Conservation (phyloP, 805 yeast species). For the Metschnikowia henanensis region DNA sequence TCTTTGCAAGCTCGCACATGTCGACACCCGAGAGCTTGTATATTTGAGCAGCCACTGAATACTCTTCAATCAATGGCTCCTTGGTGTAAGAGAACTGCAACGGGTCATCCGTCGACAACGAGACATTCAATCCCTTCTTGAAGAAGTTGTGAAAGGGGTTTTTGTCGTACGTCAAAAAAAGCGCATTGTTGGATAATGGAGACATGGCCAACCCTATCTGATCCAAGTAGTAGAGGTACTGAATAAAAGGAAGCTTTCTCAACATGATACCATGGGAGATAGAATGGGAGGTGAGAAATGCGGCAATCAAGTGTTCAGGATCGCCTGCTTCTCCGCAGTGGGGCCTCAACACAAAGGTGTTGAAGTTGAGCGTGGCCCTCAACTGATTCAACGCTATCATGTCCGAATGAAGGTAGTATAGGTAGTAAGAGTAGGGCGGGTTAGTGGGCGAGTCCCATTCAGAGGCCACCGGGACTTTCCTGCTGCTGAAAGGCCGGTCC, state of each 20-base stretch:
- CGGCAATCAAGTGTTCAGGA: slow-evolving; percentile 92
- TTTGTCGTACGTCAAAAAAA: slow-evolving; percentile 93
- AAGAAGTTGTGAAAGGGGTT: slow-evolving; percentile 93
- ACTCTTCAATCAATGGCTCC: slow-evolving; percentile 96
- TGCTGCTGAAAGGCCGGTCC: slow-evolving; percentile 73
- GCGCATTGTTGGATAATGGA: slow-evolving; percentile 94
- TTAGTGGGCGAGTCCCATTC: slow-evolving; percentile 76
- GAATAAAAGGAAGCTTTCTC: slow-evolving; percentile 93
- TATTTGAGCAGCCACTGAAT: slow-evolving; percentile 97
- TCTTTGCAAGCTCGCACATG: slow-evolving; percentile 94
- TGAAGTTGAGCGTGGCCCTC: slow-evolving; percentile 72
- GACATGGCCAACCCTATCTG: slow-evolving; percentile 99
- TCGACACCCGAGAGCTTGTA: slow-evolving; percentile 93
- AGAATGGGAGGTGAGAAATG: slow-evolving; percentile 86
- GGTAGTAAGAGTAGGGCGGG: slow-evolving; percentile 97
- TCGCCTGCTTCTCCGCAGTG: slow-evolving; percentile 99
- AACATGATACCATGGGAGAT: slow-evolving; percentile 94
- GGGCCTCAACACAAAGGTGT: slow-evolving; percentile 93
- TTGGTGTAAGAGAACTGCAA: slow-evolving; percentile 95
- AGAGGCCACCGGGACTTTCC: slow-evolving; percentile 82
- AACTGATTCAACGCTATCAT: slow-evolving; percentile 83
- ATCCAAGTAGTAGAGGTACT: slow-evolving; percentile 88
- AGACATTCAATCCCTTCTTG: slow-evolving; percentile 91
- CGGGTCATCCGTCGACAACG: slow-evolving; percentile 96
- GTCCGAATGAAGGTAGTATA: slow-evolving; percentile 87